phyloP scores from a whole-genome alignment of 108 stramenopile genomes.

The Nitzschia inconspicua region DNA sequence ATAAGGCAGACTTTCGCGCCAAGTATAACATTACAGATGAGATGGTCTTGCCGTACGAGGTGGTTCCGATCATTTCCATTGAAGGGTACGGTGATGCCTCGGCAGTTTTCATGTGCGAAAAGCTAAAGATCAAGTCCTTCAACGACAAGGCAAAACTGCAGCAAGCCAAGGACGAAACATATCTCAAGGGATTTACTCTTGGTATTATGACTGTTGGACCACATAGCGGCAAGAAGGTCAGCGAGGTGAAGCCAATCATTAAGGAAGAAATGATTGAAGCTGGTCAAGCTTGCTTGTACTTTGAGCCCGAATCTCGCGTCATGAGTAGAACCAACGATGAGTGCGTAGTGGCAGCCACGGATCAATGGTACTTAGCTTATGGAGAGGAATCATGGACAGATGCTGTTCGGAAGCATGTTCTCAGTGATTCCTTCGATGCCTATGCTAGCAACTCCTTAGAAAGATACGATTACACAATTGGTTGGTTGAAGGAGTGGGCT shows the following conservation, averaged over 20 bases:
- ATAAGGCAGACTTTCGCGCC: slow-evolving; percentile 92
- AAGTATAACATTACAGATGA: slow-evolving; percentile 94
- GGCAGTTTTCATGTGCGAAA: slow-evolving; percentile 92
- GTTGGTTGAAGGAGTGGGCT: slow-evolving; percentile 98
- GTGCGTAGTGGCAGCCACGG: slow-evolving; percentile 97
- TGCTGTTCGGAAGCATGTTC: slow-evolving; percentile 83
- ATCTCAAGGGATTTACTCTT: slow-evolving; percentile 96
- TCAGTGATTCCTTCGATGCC: slow-evolving; percentile 83
- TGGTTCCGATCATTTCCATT: slow-evolving; percentile 98
- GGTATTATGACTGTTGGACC: slow-evolving; percentile 94
- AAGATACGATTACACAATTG: slow-evolving; percentile 85
- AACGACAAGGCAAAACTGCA: slow-evolving; percentile 95
- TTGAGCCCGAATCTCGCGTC: slow-evolving; percentile 94
- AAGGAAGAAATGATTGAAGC: slow-evolving; percentile 91
- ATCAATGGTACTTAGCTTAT: slow-evolving; percentile 99
- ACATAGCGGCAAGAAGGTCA: slow-evolving; percentile 90
- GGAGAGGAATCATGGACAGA: slow-evolving; percentile 91
- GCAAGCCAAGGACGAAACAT: slow-evolving; percentile 94
- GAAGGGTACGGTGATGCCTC: slow-evolving; percentile 92
- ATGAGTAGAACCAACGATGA: slow-evolving; percentile 95
- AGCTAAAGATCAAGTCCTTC: slow-evolving; percentile 89
- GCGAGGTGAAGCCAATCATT: slow-evolving; percentile 93
- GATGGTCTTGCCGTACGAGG: slow-evolving; percentile 90
- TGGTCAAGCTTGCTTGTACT: slow-evolving; percentile 89
- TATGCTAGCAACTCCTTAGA: slow-evolving; percentile 74